These are phyloP conservation scores for Cyanodermella asteris DNA, from an alignment of 2,329 filamentous ascomycete species.

Conservation along the genomic window DNA sequence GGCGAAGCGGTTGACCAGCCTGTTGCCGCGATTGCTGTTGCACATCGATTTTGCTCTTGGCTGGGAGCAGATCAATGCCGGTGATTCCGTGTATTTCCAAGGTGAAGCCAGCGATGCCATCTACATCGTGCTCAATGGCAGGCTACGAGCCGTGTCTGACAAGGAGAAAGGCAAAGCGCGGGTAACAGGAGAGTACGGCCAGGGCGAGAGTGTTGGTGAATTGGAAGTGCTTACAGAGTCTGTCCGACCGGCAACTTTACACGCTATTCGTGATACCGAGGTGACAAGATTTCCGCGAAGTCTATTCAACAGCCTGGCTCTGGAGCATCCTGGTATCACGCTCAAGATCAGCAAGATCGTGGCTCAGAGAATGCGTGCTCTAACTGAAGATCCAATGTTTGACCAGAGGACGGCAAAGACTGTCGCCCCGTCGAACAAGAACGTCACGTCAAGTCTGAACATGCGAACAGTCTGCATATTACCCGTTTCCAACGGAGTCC, in stretches of 20 bases:
- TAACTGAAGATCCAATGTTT: slow-evolving; percentile 61
- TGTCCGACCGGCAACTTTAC: slow-evolving; percentile 67
- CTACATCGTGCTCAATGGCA: slow-evolving; percentile 89
- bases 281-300: slow-evolving; percentile 89
- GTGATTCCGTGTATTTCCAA: slow-evolving; percentile 84
- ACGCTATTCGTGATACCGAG: slow-evolving; percentile 92
- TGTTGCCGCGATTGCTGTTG: slow-evolving; percentile 71
- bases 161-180: slow-evolving; percentile 60
- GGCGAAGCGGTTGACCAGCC: slow-evolving; percentile 78
- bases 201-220: slow-evolving; percentile 93
- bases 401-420: slow-evolving; percentile 41
- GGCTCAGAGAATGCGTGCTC: slow-evolving; percentile 72
- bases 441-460: slow-evolving; percentile 70
- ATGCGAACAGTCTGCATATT: slow-evolving; percentile 80
- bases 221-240: slow-evolving; percentile 94
- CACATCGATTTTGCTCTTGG: slow-evolving; percentile 97
- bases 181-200: slow-evolving; percentile 78
- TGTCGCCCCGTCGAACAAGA: slow-evolving; percentile 36
- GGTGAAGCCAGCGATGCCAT: slow-evolving; percentile 94
- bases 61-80: slow-evolving; percentile 91
- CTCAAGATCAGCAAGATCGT: slow-evolving; percentile 99
- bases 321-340: slow-evolving; percentile 92
- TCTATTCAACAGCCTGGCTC: slow-evolving; percentile 88
- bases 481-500: slow-evolving; percentile 75
- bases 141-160: slow-evolving; percentile 66